A percentile compares a stretch with the other conserved stretches of the same genome.
phyloP scores from a whole-genome alignment of 306 rosid species.

The Trichosanthes truncata region DNA sequence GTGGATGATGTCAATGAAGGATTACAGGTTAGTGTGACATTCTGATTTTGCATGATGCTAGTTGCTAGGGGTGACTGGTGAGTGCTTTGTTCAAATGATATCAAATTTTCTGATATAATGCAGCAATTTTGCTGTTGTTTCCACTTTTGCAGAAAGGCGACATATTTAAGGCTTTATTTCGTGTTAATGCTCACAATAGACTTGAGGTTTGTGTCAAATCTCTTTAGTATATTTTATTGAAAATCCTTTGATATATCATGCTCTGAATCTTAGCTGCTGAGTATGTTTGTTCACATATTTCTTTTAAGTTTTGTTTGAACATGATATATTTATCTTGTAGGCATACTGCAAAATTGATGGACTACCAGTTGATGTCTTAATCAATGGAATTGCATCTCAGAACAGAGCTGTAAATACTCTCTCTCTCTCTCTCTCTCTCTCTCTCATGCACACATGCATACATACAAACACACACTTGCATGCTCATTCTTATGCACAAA shows the following conservation, averaged over 20 bases:
- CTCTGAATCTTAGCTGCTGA: neutral
- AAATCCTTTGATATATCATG: neutral
- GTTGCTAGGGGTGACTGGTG: neutral
- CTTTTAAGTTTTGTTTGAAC: neutral
- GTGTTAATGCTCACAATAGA: constrained; percentile 74
- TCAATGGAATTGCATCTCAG: constrained; percentile 59
- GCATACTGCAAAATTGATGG: constrained; percentile 90
- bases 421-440: neutral
- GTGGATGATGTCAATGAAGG: constrained; percentile 50
- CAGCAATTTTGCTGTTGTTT: constrained; percentile 11
- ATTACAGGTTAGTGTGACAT: constrained; percentile 42
- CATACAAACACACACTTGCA: neutral
- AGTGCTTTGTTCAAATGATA: neutral
- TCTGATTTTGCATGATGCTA: neutral
- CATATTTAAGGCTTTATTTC: constrained; percentile 59
- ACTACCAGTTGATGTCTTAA: constrained; percentile 55
- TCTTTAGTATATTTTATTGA: neutral
- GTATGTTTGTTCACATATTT: neutral
- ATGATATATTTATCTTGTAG: constrained; percentile 21
- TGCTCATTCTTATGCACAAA: neutral
- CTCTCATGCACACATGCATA: neutral
- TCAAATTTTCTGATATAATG: neutral
- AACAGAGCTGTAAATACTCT: constrained; percentile 83
- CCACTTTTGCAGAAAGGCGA: constrained; percentile 58
- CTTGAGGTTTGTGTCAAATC: constrained; percentile 46